These are phyloP conservation scores for Yamadazyma atlantica DNA, from an alignment of 1,139 yeast genomes.

Conservation along the genomic window DNA sequence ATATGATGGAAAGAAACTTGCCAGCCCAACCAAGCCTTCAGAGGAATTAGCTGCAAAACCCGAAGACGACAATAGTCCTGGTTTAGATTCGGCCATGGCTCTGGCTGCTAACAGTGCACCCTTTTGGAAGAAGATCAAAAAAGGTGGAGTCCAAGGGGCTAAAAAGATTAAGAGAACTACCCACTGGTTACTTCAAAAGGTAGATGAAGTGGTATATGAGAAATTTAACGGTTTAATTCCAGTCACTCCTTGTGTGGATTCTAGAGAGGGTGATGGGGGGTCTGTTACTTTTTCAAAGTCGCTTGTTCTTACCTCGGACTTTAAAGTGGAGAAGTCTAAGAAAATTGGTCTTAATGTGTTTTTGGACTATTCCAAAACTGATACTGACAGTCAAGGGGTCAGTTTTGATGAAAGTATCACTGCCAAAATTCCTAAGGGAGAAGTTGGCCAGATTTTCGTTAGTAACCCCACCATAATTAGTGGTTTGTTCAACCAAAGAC, in stretches of 20 bases:
- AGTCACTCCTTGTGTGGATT: slow-evolving; percentile 15
- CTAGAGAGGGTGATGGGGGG: slow-evolving; percentile 15
- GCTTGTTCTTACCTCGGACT: slow-evolving; percentile 5
- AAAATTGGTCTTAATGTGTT: slow-evolving; percentile 7
- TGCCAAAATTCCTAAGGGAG: slow-evolving; percentile 12
- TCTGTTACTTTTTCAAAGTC: slow-evolving; percentile 12
- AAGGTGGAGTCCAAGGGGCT: slow-evolving; percentile 5
- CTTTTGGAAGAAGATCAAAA: neutral
- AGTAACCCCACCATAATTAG: slow-evolving; percentile 10
- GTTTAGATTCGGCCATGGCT: neutral
- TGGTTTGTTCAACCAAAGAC: slow-evolving; percentile 9
- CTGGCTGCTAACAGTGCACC: neutral
- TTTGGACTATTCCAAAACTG: slow-evolving; percentile 4
- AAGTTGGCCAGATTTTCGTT: slow-evolving; percentile 14
- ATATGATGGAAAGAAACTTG: slow-evolving; percentile 12
- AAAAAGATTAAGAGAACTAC: slow-evolving; percentile 1
- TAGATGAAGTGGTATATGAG: slow-evolving; percentile 5
- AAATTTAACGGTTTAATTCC: slow-evolving; percentile 10
- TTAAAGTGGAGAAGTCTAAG: slow-evolving; percentile 6
- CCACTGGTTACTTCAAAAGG: slow-evolving; percentile 10
- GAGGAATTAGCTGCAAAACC: slow-evolving; percentile 3
- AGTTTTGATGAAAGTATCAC: slow-evolving; percentile 7
- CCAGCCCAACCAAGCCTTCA: slow-evolving; percentile 1
- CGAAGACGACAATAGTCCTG: slow-evolving; percentile 4
- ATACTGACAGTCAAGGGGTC: slow-evolving; percentile 2